phyloP scores from a whole-genome alignment of 1,284 basidiomycete species.

The Cutaneotrichosporon cutaneum region DNA sequence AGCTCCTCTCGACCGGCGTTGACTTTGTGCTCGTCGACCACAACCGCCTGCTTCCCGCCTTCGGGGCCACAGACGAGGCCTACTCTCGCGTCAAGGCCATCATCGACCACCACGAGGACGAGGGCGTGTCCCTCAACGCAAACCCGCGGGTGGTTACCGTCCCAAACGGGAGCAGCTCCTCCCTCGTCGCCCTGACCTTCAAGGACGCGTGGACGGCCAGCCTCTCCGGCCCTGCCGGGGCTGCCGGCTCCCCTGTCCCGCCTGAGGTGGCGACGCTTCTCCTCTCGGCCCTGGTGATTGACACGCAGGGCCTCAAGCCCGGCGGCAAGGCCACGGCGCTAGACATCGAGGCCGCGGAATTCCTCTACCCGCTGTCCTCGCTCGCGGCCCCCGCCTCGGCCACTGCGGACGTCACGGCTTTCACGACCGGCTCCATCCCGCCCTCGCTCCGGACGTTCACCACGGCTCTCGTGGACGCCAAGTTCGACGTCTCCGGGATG shows the following conservation, averaged over 20 bases:
- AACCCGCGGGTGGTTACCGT: constrained; percentile 63
- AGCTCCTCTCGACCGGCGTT: constrained; percentile 58
- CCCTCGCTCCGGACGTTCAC: constrained; percentile 54
- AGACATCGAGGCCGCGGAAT: constrained; percentile 64
- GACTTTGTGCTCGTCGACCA: constrained; percentile 84
- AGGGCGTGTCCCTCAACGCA: constrained; percentile 64
- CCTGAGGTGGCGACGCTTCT: constrained; percentile 72
- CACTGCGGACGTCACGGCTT: constrained; percentile 2
- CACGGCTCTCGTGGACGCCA: constrained; percentile 61
- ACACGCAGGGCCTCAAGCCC: constrained; percentile 71
- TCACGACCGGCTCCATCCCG: constrained; percentile 23
- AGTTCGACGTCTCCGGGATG: constrained; percentile 68
- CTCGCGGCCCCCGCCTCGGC: constrained; percentile 15
- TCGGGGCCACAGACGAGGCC: constrained; percentile 48
- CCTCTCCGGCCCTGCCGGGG: constrained; percentile 28
- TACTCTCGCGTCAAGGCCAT: constrained; percentile 63
- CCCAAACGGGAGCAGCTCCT: constrained; percentile 72
- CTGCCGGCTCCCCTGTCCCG: constrained; percentile 41
- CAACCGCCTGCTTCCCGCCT: constrained; percentile 66
- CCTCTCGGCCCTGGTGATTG: constrained; percentile 73
- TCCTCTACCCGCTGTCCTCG: constrained; percentile 56
- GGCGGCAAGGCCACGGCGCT: constrained; percentile 69
- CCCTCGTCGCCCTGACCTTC: constrained; percentile 66
- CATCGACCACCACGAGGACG: constrained; percentile 93
- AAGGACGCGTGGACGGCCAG: constrained; percentile 42